Base-by-base conservation (phyloP, 345 rosid genomes). In the Pelargonium nanum region DNA sequence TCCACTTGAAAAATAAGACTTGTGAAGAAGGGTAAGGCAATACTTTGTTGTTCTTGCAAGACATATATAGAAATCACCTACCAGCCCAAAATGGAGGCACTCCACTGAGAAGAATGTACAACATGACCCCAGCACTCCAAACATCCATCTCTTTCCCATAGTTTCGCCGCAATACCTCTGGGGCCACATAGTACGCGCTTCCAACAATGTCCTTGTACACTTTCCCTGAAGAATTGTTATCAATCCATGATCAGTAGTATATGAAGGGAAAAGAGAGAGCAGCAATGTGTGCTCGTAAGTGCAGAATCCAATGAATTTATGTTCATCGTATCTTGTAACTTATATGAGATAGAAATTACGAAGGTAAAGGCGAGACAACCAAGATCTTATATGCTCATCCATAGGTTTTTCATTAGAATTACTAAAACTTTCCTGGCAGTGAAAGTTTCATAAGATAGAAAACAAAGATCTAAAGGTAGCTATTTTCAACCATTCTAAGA, bases 61-160 rank as follows among this genome's bases (percentile, higher is more conserved):
- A 13, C 21, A 24, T 23, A 45, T 24, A 22, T 7, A 19, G 5
- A 48, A 7, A 69, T 6, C 5, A 32, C 74, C 55, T 85, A 93
- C 99, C 97, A 22, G 81, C 99, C 91, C 90, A 87, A 77, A 89
- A 93, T 1, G 99, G 99, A 75, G 97, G 96, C 55, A 77, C 84
- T 15, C 97, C 97, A 58, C 90, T 61, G 17, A 93, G 86, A 62
- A 93, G 97, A 75, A 93, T 93, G 80, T 93, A 93, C 51, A 87
- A 76, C 45, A 93, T 87, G 61, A 93, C 72, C 26, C 97, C 99
- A 19, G 94, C 96, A 50, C 99, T 87, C 99, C 99, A 93, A 40
- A 89, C 76, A 69, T 93, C 97, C 4, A 83, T 87, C 67, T 89
- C 96, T 82, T 87, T 89, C 26, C 96, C 97, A 57, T 93, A 93